Evolutionary conservation across 306 rosid genomes (phyloP).

Genomic region (Pterocarpus santalinus): DNA sequence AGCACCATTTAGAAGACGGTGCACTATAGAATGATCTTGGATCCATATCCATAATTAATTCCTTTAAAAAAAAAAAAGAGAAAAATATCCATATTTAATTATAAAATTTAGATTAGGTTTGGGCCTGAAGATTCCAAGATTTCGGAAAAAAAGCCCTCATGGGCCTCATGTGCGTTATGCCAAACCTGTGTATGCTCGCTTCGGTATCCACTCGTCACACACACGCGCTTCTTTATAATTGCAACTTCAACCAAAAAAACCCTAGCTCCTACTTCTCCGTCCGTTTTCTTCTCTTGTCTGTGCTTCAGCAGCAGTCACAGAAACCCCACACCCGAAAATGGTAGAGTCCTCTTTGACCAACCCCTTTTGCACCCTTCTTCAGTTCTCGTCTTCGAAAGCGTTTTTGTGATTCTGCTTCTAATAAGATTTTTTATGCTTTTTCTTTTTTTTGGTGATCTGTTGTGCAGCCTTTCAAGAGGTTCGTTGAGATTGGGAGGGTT

Average conservation of each 20-base stretch:
- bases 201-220: background rate
- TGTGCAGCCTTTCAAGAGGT: constrained; percentile 83
- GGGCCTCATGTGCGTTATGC: background rate
- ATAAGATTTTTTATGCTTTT: background rate
- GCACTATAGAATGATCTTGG: no score
- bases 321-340: constrained; percentile 50
- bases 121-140: background rate
- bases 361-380: background rate
- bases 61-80: no score
- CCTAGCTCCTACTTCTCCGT: background rate
- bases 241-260: constrained; percentile 19
- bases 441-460: background rate
- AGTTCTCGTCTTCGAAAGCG: background rate
- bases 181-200: no score
- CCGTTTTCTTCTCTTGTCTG: background rate
- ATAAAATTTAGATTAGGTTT: background rate
- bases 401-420: background rate
- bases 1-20: no score
- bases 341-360: constrained; percentile 45
- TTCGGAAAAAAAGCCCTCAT: no score
- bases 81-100: no score
- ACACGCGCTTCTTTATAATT: background rate
- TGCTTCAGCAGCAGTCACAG: constrained; percentile 39
- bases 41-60: no score
- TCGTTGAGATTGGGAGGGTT: constrained; percentile 84